Percentiles rank a stretch among this genome's conserved stretches.
Conservation (phyloP, 371 early-diverging fungal species). For the Funneliformis caledonium region DNA sequence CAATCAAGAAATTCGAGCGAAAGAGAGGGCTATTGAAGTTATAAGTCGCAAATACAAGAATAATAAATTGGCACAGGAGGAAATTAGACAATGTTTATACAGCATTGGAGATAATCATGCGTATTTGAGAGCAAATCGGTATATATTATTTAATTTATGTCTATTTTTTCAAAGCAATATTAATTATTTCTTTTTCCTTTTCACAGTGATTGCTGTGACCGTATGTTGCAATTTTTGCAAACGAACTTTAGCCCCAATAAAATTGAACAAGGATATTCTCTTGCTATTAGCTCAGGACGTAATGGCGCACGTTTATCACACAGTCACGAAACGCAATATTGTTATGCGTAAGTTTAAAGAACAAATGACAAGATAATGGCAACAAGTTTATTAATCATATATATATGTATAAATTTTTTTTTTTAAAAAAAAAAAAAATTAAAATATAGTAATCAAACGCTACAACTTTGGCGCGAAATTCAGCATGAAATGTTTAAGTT, state of each 20-base stretch:
- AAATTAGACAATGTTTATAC: constrained; percentile 87
- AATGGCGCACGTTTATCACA: constrained; percentile 92
- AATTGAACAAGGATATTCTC: constrained; percentile 63
- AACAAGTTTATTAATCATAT: background rate
- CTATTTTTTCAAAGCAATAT: background rate
- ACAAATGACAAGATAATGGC: background rate
- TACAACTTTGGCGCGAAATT: constrained; percentile 94
- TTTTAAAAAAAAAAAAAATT: background rate
- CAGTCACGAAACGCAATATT: constrained; percentile 89
- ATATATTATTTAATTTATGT: constrained; percentile 33
- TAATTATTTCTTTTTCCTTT: constrained; percentile 40
- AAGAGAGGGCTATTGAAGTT: constrained; percentile 89
- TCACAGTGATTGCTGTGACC: constrained; percentile 86
- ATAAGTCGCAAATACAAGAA: constrained; percentile 78
- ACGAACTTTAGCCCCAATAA: constrained; percentile 65
- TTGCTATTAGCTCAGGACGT: constrained; percentile 83
- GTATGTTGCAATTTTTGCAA: constrained; percentile 82
- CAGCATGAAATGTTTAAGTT: constrained; percentile 96
- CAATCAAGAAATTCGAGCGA: constrained; percentile 88
- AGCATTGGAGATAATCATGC: constrained; percentile 96
- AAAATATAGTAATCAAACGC: constrained; percentile 67
- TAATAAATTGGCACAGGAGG: constrained; percentile 63
- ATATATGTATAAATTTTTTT: background rate
- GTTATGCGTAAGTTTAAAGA: constrained; percentile 68
- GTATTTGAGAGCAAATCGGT: constrained; percentile 85